Evolutionary conservation across 371 early-diverging fungal species (phyloP), one percentile per base, ranked within the genome.

Genomic region (Lichtheimia ornata): DNA sequence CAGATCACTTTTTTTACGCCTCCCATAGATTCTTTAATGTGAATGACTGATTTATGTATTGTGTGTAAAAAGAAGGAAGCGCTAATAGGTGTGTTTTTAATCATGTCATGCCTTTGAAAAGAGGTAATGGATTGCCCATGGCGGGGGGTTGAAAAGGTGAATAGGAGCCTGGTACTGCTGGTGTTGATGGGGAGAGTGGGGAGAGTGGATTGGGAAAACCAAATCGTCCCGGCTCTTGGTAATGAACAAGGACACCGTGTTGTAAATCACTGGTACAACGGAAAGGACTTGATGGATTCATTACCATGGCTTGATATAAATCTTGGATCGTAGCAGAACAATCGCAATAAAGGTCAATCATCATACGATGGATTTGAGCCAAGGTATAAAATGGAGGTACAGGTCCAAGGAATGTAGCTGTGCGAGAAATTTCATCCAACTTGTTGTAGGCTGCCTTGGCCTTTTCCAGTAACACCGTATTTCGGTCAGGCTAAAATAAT

Each of bases 281-380:
- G 58, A 71, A 71, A 20, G 57, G 57, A 7, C 53, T 61, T 3
- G 27, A 30, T 18, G 60, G 59, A 7, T 54, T 53, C 47, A 41
- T 42, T 22, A 63, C 35, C 40, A 50, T 49, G 9, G 62, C 62
- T 28, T 67, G 65, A 47, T 64, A 67, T n/a, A 71, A 47, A 44
- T 71, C 71, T 45, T 63, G 64, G 24, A 56, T 58, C 55, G 64
- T 66, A n/a, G 67, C 53, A 4, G 57, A 45, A 28, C 52, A 45
- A 55, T 72, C 69, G 22, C 57, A 53, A 59, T 62, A 68, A 20
- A 72, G 35, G 18, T 72, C 72, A 17, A 40, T 62, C 58, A 68
- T 63, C 66, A 67, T 72, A 3, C 63, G 72, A 53, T 65, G 66
- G 20, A 72, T 47, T 53, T 71, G 72, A n/a, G 55, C 50, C 61